Base-by-base conservation (phyloP, 2,329 filamentous ascomycete genomes). In the Neonectria coccinea region DNA sequence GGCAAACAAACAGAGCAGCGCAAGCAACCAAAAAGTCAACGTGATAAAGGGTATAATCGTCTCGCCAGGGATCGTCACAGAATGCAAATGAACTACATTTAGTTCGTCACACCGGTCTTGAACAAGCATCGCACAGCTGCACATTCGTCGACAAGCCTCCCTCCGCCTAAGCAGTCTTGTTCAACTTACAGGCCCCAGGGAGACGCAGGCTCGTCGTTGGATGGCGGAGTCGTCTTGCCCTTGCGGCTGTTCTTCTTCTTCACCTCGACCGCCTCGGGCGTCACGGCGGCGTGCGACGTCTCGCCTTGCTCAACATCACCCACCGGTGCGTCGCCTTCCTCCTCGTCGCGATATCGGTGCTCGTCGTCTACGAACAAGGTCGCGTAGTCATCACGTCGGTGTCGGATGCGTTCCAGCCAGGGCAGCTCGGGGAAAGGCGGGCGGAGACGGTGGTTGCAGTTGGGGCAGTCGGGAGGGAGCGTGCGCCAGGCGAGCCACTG, bases 401-500 rank as follows among this genome's bases (percentile, higher is more conserved):
- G 47, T 12, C 64, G 65, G 48, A 75, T 59, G 22, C 66, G 69
- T 50, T 70, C 64, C 10, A 75, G 55, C 79, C 79, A 79, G 42
- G 80, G 79, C 11, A 80, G 66, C 33, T 76, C 64, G 16, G 79
- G 79, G n/a, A 78, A 60, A n/a, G 73, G 67, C 5, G 80, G 79
- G 7, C 80, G 78, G 14, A 83, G 73, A 6, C 75, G 74, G 59
- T 71, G 73, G 54, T 76, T 76, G 72, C 81, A 83, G 67, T 81
- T 75, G 4, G 80, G 80, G 61, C 81, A 83, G 60, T 81, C 75
- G 31, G 77, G 70, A 4, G 79, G 78, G 2, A 82, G 75, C 39
- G 73, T 72, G 54, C 77, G 78, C 78, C 78, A 81, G 31, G 79
- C 79, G 25, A 79, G 67, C 70, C 76, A 81, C 65, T 80, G 79